Percentiles rank a stretch among this genome's conserved stretches.
phyloP scores from a whole-genome alignment of 805 yeast species.

The Lachancea meyersii region DNA sequence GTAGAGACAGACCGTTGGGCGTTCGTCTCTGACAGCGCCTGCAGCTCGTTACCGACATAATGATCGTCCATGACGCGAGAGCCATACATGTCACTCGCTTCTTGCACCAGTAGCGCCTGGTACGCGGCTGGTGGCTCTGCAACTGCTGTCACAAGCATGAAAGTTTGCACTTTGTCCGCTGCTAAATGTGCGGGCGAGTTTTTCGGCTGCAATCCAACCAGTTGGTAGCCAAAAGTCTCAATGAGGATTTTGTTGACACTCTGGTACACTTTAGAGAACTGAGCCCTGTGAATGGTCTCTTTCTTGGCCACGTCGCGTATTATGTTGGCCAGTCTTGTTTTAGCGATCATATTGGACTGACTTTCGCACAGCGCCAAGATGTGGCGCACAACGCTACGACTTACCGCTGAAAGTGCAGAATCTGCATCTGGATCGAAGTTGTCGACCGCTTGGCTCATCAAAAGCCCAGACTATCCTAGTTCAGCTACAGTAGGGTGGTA shows the following conservation, averaged over 20 bases:
- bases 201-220: slow-evolving; percentile 20
- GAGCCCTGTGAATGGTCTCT: slow-evolving; percentile 16
- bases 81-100: slow-evolving; percentile 13
- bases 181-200: background rate
- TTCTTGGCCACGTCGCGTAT: slow-evolving; percentile 17
- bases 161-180: slow-evolving; percentile 17
- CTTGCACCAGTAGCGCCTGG: slow-evolving; percentile 16
- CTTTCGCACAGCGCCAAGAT: slow-evolving; percentile 22
- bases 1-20: slow-evolving; percentile 15
- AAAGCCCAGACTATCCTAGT: background rate
- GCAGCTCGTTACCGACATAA: slow-evolving; percentile 19
- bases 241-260: slow-evolving; percentile 19
- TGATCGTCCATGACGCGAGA: slow-evolving; percentile 16
- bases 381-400: slow-evolving; percentile 21
- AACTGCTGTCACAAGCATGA: slow-evolving; percentile 21
- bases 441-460: slow-evolving; percentile 1
- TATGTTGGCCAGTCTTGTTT: slow-evolving; percentile 16
- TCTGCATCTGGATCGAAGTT: slow-evolving; percentile 5
- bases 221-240: slow-evolving; percentile 25
- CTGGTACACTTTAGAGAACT: slow-evolving; percentile 14
- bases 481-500: too few relatives aligned
- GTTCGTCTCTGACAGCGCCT: slow-evolving; percentile 9
- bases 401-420: slow-evolving; percentile 13
- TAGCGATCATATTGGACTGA: slow-evolving; percentile 19
- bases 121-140: slow-evolving; percentile 10